These are phyloP conservation scores for Fusarium floridanum DNA, from an alignment of 2,329 filamentous ascomycete genomes.

Conservation along the genomic window DNA sequence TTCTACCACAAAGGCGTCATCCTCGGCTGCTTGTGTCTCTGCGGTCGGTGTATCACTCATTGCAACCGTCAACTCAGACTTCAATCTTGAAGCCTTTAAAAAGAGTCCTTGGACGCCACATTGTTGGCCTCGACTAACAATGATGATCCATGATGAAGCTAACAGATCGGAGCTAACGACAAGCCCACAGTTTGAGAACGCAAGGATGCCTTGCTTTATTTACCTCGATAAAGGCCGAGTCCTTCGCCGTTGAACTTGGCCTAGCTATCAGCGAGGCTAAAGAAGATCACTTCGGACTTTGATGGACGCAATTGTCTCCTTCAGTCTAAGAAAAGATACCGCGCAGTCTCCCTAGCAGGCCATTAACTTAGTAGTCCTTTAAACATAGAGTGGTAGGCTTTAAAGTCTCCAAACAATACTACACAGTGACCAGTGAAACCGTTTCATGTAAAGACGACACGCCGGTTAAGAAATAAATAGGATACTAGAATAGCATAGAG, in stretches of 20 bases:
- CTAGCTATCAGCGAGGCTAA: not conserved
- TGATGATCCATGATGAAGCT: not conserved
- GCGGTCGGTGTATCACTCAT: not conserved
- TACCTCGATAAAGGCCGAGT: not conserved
- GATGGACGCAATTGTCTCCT: not conserved
- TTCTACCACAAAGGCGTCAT: not conserved
- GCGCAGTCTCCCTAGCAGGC: not conserved
- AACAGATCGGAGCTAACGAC: not conserved
- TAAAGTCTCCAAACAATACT: not conserved
- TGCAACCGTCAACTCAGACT: accelerated
- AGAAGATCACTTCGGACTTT: not conserved
- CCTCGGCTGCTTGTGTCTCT: not conserved
- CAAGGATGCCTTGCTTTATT: not conserved
- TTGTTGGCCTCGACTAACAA: not conserved
- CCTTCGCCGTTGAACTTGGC: not conserved
- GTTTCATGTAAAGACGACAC: not conserved
- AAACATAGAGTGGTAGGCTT: not conserved
- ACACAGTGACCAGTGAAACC: not conserved
- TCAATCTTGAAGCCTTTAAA: not conserved
- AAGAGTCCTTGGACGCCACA: not conserved
- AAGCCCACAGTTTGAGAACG: accelerated
- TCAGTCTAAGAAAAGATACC: not conserved
- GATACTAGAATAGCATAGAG: too few species aligned
- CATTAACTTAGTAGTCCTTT: not conserved
- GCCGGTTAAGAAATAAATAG: too few species aligned